Percentiles rank a stretch among this genome's conserved stretches.
Conservation (phyloP, 1,284 basidiomycete genomes). For the Ceratobasidium sp. region DNA sequence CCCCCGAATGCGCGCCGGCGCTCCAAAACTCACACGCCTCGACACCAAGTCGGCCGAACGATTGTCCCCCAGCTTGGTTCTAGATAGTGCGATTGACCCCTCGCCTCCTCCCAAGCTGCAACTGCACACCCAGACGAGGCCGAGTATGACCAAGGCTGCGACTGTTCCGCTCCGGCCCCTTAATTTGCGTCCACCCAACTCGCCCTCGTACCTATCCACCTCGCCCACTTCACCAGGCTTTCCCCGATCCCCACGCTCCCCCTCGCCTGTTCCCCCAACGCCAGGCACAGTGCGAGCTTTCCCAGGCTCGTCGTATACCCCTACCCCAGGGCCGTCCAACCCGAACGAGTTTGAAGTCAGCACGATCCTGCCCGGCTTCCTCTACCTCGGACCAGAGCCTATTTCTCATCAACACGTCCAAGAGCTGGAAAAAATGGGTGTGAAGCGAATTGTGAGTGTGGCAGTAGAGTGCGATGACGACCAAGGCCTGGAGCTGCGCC, state of each 20-base stretch:
- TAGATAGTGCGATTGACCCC: slow-evolving; percentile 71
- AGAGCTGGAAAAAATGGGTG: slow-evolving; percentile 79
- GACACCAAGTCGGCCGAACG: slow-evolving; percentile 71
- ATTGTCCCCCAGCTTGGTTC: slow-evolving; percentile 65
- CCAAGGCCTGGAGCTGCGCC: slow-evolving; percentile 74
- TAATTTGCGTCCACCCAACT: slow-evolving; percentile 72
- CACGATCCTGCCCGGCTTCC: slow-evolving; percentile 89
- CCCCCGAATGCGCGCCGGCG: slow-evolving; percentile 49
- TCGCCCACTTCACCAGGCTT: slow-evolving; percentile 51
- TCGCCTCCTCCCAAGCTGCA: slow-evolving; percentile 58
- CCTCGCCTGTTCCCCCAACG: slow-evolving; percentile 61
- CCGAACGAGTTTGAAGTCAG: slow-evolving; percentile 80
- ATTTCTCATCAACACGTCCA: slow-evolving; percentile 78
- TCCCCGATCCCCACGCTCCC: slow-evolving; percentile 53
- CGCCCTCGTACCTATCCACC: slow-evolving; percentile 70
- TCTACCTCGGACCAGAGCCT: slow-evolving; percentile 94
- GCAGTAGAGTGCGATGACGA: slow-evolving; percentile 92
- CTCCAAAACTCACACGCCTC: slow-evolving; percentile 70
- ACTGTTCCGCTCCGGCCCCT: slow-evolving; percentile 63
- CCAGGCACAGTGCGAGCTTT: slow-evolving; percentile 72
- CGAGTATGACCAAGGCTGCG: slow-evolving; percentile 52
- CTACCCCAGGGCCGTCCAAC: slow-evolving; percentile 61
- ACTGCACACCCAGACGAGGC: slow-evolving; percentile 23
- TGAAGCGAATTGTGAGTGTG: slow-evolving; percentile 91
- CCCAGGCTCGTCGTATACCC: slow-evolving; percentile 64